Conservation (phyloP, 495 filamentous ascomycete genomes). For the Hypoxylon intermedium region DNA sequence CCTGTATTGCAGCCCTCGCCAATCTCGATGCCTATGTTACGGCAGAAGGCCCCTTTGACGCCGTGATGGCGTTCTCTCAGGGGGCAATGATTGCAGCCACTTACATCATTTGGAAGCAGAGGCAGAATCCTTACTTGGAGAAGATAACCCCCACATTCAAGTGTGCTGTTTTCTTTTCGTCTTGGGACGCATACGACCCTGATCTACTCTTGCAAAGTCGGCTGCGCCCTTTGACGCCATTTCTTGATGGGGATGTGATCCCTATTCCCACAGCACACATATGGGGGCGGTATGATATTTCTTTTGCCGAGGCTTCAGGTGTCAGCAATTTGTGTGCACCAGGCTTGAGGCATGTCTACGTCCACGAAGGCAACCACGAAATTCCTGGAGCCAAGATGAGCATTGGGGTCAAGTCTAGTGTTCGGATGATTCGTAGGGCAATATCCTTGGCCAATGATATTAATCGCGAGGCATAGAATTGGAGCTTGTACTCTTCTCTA, state of each 20-base stretch:
- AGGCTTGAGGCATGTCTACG: background rate
- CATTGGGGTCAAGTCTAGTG: background rate
- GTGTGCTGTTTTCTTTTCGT: conserved; percentile 5
- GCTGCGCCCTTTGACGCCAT: background rate
- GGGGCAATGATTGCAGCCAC: background rate
- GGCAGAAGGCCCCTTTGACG: too few relatives aligned
- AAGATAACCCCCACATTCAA: background rate
- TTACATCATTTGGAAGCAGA: conserved; percentile 2
- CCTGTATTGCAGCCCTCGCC: background rate
- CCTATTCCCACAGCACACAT: conserved; percentile 6
- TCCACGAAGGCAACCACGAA: conserved; percentile 3
- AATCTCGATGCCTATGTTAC: too few relatives aligned
- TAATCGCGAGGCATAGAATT: background rate
- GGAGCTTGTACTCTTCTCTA: too few relatives aligned
- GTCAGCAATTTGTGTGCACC: background rate
- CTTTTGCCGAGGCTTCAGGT: background rate
- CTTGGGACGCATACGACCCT: background rate
- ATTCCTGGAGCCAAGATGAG: background rate
- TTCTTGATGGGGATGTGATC: background rate
- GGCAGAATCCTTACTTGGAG: background rate
- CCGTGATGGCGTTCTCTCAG: too few relatives aligned
- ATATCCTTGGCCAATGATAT: background rate
- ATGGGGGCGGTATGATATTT: background rate
- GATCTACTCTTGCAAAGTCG: background rate
- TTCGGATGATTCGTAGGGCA: background rate